These are phyloP conservation scores for Heterobasidion parviporum DNA, from an alignment of 1,284 basidiomycete genomes.

Conservation along the genomic window DNA sequence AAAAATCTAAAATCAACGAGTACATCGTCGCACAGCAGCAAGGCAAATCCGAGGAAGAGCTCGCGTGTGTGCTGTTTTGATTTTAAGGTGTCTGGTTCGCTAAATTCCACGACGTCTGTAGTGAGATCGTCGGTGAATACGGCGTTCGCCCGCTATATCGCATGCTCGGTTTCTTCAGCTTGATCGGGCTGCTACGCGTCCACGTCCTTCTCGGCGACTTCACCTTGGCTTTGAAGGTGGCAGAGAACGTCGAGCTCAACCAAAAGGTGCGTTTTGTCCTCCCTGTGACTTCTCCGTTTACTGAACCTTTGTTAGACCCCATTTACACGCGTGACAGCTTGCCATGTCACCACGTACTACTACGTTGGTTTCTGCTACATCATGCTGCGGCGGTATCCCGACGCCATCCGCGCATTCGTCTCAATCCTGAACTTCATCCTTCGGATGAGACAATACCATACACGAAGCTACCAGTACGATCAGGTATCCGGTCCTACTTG, in stretches of 20 bases:
- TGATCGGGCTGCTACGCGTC: constrained; percentile 91
- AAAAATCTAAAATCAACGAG: constrained; percentile 94
- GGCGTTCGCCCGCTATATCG: constrained; percentile 87
- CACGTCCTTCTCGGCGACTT: constrained; percentile 96
- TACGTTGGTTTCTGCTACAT: constrained; percentile 97
- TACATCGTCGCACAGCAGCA: constrained; percentile 79
- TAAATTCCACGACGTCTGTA: constrained; percentile 19
- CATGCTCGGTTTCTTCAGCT: constrained; percentile 96
- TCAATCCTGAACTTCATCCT: constrained; percentile 91
- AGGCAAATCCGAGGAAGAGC: constrained; percentile 77
- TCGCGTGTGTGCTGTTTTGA: constrained; percentile 49
- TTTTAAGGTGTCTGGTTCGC: not conserved
- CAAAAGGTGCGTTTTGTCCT: constrained; percentile 50
- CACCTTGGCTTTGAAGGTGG: constrained; percentile 89
- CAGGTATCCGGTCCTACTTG: constrained; percentile 44
- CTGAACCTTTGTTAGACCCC: constrained; percentile 42
- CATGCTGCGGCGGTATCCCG: constrained; percentile 89
- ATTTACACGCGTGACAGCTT: constrained; percentile 87
- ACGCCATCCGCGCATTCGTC: constrained; percentile 90
- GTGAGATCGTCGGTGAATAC: constrained; percentile 88
- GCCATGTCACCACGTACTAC: constrained; percentile 92
- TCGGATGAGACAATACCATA: constrained; percentile 92
- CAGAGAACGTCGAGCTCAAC: constrained; percentile 89
- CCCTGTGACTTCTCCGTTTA: not conserved
- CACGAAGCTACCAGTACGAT: constrained; percentile 93